Evolutionary conservation across 768 basidiomycete species (phyloP), one percentile per base, ranked within the genome.

Genomic region (Hygrocybe punicea): DNA sequence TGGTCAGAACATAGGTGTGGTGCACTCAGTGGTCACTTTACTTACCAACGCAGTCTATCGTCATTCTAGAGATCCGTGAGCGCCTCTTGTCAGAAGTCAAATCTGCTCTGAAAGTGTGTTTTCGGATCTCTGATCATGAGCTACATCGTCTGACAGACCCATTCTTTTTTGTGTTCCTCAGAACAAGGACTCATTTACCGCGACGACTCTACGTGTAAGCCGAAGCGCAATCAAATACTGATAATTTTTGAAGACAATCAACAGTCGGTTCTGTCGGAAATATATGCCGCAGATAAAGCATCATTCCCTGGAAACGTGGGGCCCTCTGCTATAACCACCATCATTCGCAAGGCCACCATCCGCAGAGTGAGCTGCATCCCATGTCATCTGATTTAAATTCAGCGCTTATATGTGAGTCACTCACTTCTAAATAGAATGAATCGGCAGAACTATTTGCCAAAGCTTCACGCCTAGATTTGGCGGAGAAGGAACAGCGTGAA

Each of bases 241-340:
- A n/a, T n/a, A n/a, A n/a, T 34, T 37, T 25, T 37, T 19, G 16
- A 16, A 11, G 29, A 23, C 19, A 6, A 42, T 37, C 6, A 17
- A 16, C 59, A 89, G 87, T 84, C 85, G 23, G 78, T 87, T 33
- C 75, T 90, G 16, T 77, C 88, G 9, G 88, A 90, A 56, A 77
- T 90, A 2, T 83, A 89, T 60, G 77, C 81, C 8, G 78, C 82
- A 35, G 87, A 89, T 70, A 90, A 90, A 69, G 68, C 78, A 24
- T 65, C 73, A 24, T 72, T 74, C 42, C n/a, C n/a, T n/a, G 63
- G 65, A 14, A 72, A 74, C 25, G 62, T 84, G 10, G 60, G 78
- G n/a, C 72, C 81, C 5, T 74, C 84, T 5, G 70, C 72, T 35
- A 77, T 87, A 40, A 68, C 81, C 24, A 64, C 69, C 42, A 78